Base-by-base conservation (phyloP, 331 rosid species). In the Rhamnella rubrinervis region DNA sequence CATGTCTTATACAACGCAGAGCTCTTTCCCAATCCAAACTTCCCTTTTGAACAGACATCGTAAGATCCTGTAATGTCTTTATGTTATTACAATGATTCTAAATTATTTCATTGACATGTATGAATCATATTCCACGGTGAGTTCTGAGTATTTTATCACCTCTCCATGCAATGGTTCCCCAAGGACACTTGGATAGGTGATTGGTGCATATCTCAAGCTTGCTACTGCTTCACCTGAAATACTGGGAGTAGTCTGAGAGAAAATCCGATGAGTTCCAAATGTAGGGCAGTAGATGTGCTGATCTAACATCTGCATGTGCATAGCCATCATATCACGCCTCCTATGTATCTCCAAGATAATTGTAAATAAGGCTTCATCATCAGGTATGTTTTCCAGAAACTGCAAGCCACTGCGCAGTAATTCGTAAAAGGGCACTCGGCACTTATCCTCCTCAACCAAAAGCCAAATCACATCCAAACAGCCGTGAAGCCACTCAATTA, bases 1-100 rank as follows among this genome's bases (percentile, higher is more conserved):
- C 97, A 70, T 95, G 98, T 79, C 95, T 85, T 77, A 95, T 80
- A 74, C 98, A 95, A 41, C 98, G 98, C 65, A 95, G 66, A 62
- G 97, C 97, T 79, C 98, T 85, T 81, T 95, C 98, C 98, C 98
- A 95, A 67, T 95, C 98, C 83, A 89, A 86, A 82, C 95, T 89
- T 71, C 98, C 98, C 79, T 82, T 91, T 66, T 81, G 98, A 72
- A 95, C 82, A 71, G 97, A 86, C 61, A 66, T 78, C 70, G 98
- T 91, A 70, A 91, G 82, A 65, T 95, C 98, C 97, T 91, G 57
- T 72, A 44, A 44, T 3, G 11, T 53, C 25, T 18, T 53, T 52
- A 52, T 52, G 20, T 52, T 52, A 18, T 4, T 55, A 44, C 59
- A 46, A 23, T 23, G 52, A 67, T 31, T n/a, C 61, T 20, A 40